These are phyloP conservation scores for Camillea tinctor DNA, from an alignment of 2,329 filamentous ascomycete genomes.

Conservation along the genomic window DNA sequence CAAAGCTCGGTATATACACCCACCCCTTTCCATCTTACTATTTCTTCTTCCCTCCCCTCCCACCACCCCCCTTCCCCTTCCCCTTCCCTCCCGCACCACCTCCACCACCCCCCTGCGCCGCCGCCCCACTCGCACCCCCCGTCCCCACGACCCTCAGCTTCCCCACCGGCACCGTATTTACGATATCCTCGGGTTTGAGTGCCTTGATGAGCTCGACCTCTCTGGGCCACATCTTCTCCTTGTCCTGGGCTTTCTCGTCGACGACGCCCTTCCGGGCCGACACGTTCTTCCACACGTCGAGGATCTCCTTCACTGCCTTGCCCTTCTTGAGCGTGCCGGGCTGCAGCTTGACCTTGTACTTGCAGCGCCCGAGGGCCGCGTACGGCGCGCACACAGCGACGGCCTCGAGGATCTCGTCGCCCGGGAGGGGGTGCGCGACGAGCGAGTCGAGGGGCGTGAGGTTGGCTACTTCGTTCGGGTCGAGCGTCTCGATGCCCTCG, in stretches of 20 bases:
- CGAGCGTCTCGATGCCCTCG: slow-evolving; percentile 57
- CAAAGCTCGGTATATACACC: background rate
- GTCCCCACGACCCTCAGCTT: slow-evolving; percentile 78
- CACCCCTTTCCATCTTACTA: slow-evolving; percentile 12
- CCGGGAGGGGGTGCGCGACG: slow-evolving; percentile 72
- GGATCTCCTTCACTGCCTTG: slow-evolving; percentile 86
- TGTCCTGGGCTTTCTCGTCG: slow-evolving; percentile 60
- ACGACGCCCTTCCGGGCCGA: slow-evolving; percentile 56
- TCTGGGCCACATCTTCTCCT: slow-evolving; percentile 77
- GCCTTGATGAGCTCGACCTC: slow-evolving; percentile 83
- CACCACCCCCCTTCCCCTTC: slow-evolving; percentile 36
- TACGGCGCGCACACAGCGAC: slow-evolving; percentile 66
- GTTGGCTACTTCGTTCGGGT: slow-evolving; percentile 57
- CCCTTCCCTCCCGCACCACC: slow-evolving; percentile 37
- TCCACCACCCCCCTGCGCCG: slow-evolving; percentile 41
- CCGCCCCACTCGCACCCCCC: slow-evolving; percentile 44
- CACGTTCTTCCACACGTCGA: slow-evolving; percentile 75
- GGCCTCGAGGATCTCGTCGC: slow-evolving; percentile 76
- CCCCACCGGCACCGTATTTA: slow-evolving; percentile 76
- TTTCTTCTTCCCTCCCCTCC: slow-evolving; percentile 44
- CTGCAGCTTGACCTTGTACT: slow-evolving; percentile 95
- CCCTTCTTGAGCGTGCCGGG: slow-evolving; percentile 89
- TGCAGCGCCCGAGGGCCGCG: slow-evolving; percentile 65
- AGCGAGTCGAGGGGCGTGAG: slow-evolving; percentile 64
- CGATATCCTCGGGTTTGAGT: slow-evolving; percentile 78